phyloP scores from a whole-genome alignment of 345 rosid species.

The Limnanthes douglasii region DNA sequence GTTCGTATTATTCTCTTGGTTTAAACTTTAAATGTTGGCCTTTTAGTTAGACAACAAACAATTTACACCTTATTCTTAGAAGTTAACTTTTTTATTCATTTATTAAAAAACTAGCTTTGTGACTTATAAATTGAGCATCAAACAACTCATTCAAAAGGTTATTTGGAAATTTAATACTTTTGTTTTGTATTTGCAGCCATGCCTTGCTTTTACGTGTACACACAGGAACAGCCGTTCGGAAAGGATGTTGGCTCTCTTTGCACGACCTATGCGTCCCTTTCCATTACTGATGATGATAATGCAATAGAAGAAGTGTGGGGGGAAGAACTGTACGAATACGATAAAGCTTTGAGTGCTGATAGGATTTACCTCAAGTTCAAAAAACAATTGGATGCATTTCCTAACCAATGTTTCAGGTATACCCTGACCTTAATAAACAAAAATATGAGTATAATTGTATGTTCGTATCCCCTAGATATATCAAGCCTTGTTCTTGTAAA shows the following conservation, averaged over 20 bases:
- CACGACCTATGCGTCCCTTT: constrained; percentile 25
- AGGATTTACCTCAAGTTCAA: constrained; percentile 83
- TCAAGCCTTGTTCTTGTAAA: no score
- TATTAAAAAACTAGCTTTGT: no score
- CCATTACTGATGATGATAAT: constrained; percentile 37
- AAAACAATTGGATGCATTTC: constrained; percentile 61
- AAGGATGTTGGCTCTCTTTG: constrained; percentile 23
- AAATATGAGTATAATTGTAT: constrained; percentile 1
- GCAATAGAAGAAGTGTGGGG: constrained; percentile 53
- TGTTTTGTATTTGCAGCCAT: constrained; percentile 27
- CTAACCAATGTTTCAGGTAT: constrained; percentile 91
- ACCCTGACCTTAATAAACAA: not conserved
- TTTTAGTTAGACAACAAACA: no score
- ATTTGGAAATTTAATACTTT: not conserved
- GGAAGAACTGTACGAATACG: constrained; percentile 67
- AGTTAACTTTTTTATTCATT: no score
- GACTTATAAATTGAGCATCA: no score
- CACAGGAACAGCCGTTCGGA: constrained; percentile 27
- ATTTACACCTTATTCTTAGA: no score
- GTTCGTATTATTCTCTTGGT: no score
- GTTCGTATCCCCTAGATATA: no score
- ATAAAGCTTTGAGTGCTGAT: constrained; percentile 67
- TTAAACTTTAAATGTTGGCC: no score
- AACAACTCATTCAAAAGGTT: no score
- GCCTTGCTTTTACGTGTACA: constrained; percentile 81